Base-by-base conservation (phyloP, 2,329 filamentous ascomycete genomes). In the Bimuria novae-zelandiae region DNA sequence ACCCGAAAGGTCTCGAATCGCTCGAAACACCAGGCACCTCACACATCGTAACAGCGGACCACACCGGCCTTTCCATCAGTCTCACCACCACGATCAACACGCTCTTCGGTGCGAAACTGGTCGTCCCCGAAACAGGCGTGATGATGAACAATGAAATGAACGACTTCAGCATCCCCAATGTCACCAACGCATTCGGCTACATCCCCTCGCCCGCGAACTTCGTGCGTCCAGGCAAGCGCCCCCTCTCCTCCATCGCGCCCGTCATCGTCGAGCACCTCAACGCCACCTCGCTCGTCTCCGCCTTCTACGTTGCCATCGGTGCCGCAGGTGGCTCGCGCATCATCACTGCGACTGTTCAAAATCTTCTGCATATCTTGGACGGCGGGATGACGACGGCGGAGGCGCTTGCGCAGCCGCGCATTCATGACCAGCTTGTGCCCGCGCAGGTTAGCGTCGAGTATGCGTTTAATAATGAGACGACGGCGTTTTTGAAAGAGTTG, bases 71-170 rank as follows among this genome's bases (percentile, higher is more conserved):
- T 71, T 86, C 91, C 2, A 82, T 95, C 30, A 88, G 89, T 1
- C 80, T 92, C 11, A 97, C 92, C 0, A 94, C 91, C 0, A 97
- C 93, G 0, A 79, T 97, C 51, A 97, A 97, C 73, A 80, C 94
- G 4, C 80, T 94, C 3, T 97, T 96, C 64, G 93, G 93, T 40
- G 88, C 86, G 23, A 81, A 85, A 17, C 73, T 96, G 58, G 85
- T 96, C 75, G 88, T 93, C 0, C 90, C 91, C 0, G 82, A 88
- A 62, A 92, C 91, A 0, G 92, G 92, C 16, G 82, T 96, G 52
- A 90, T 95, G 50, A 84, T 95, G 78, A 73, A 80, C 71, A 78
- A 80, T 57, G 77, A 77, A 51, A 76, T 76, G 74, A 75, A 75
- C 56, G 69, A 71, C 45, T 97, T 97, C 77, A 90, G 87, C 43